Evolutionary conservation across 2,329 filamentous ascomycete genomes (phyloP).

Genomic region (Colletotrichum cordylinicola): DNA sequence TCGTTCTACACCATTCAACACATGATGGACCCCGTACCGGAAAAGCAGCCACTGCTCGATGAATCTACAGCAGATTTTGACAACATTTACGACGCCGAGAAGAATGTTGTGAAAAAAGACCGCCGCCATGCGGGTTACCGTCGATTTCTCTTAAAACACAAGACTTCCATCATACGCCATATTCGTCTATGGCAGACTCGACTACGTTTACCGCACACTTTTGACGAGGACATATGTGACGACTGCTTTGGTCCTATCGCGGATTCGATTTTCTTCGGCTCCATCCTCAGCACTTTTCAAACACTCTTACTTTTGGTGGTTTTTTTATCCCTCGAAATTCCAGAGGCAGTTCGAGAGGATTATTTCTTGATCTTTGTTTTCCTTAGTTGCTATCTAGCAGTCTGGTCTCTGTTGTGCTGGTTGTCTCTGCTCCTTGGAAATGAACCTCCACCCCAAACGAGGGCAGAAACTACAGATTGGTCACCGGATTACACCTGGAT

Average conservation of each 20-base stretch:
- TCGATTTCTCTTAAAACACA: not conserved
- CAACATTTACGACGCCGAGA: not conserved
- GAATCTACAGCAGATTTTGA: not conserved
- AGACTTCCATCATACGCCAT: not conserved
- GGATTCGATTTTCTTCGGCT: too few species aligned
- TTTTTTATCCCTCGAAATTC: too few species aligned
- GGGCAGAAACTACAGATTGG: too few species aligned
- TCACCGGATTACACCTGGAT: too few species aligned
- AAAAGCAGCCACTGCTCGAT: not conserved
- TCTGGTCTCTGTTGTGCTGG: not conserved
- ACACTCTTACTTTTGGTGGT: not conserved
- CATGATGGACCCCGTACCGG: not conserved
- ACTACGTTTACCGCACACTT: not conserved
- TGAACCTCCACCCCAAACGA: too few species aligned
- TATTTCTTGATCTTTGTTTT: too few species aligned
- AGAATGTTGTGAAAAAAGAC: not conserved
- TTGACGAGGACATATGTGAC: not conserved
- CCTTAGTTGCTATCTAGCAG: too few species aligned
- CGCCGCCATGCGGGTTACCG: too few species aligned
- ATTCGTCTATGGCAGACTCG: not conserved
- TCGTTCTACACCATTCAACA: not conserved
- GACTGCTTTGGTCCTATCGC: too few species aligned
- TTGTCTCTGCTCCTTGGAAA: fast-evolving
- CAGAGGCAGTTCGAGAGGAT: too few species aligned
- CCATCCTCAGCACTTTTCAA: not conserved